Evolutionary conservation across 2,329 filamentous ascomycete genomes (phyloP), one percentile per base, ranked within the genome.

Genomic region (Hypomyces perniciosus): DNA sequence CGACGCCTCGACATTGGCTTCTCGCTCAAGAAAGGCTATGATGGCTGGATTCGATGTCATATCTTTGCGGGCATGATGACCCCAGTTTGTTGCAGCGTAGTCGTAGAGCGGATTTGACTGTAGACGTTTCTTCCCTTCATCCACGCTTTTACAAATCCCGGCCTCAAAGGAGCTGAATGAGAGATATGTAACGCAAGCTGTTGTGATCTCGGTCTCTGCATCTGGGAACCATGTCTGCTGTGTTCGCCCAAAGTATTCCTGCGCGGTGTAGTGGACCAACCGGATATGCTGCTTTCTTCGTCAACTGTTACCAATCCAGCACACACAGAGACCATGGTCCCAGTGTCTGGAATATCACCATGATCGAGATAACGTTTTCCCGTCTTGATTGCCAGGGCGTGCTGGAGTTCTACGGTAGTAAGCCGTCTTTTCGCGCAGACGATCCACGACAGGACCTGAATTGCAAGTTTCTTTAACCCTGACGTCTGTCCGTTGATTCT

Each of bases 271-370:
- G 10, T 52, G 44, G 9, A 73, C 69, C 0, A 75, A 53, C 5
- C 68, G 63, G 6, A 73, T 60, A 68, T 58, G 27, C 58, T 37
- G 40, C 60, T 73, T 44, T 68, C 54, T 44, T 65, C 50, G 41
- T 74, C 67, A 13, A 72, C 33, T 1, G 62, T 68, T 5, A 74
- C 65, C 5, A 76, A 45, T 1, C 72, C 72, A 28, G 64, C 65
- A 50, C 69, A 74, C 3, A 61, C 58, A 3, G 65, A 67, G 1
- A 72, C 48, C 0, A 71, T 46, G 4, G 63, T 58, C 8, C 64
- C 61, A 6, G 67, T 26, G 0, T 65, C 54, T 1, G 65, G 52
- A 1, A 72, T n/a, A 30, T 69, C 67, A 0, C 69, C 62, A 38
- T 60, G n/a, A 8, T 72, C 64, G 12, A 73, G 44, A 1, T 58